Percentiles rank a stretch among this genome's conserved stretches.
phyloP scores from a whole-genome alignment of 148 eudicot species.

The Bassia scoparia region DNA sequence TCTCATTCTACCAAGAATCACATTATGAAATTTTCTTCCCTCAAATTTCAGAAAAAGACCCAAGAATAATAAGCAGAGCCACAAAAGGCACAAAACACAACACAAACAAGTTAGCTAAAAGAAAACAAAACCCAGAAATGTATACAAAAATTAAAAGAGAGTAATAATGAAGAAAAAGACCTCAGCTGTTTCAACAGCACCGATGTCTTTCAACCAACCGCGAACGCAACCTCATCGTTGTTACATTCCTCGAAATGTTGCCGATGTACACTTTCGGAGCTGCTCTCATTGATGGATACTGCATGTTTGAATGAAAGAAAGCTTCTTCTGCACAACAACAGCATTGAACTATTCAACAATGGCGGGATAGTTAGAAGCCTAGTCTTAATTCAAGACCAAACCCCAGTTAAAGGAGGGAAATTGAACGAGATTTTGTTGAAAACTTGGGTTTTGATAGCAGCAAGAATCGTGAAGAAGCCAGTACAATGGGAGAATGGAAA shows the following conservation, averaged over 20 bases:
- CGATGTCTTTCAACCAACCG: constrained; percentile 58
- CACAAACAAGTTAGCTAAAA: neutral
- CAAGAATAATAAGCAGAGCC: too few relatives aligned
- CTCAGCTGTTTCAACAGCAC: constrained; percentile 60
- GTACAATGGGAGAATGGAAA: constrained; percentile 15
- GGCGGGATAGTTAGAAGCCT: neutral
- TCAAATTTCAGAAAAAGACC: too few relatives aligned
- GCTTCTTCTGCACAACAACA: constrained; percentile 23
- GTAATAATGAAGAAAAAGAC: constrained; percentile 28
- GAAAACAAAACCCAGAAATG: neutral
- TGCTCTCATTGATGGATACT: constrained; percentile 19
- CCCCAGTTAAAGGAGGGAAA: neutral
- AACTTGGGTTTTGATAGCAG: constrained; percentile 6
- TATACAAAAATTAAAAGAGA: neutral
- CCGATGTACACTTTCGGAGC: constrained; percentile 53
- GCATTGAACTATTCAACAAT: constrained; percentile 23
- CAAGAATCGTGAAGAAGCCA: constrained; percentile 14
- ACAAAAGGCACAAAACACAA: too few relatives aligned
- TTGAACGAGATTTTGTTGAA: constrained; percentile 12
- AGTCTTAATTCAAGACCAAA: constrained; percentile 1
- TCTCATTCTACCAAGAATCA: neutral
- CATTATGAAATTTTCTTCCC: too few relatives aligned
- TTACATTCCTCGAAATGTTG: constrained; percentile 60
- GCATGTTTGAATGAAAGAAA: constrained; percentile 6
- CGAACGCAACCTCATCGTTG: constrained; percentile 53